Base-by-base conservation (phyloP, 169 alveolate genomes). In the Theileria sp. region DNA sequence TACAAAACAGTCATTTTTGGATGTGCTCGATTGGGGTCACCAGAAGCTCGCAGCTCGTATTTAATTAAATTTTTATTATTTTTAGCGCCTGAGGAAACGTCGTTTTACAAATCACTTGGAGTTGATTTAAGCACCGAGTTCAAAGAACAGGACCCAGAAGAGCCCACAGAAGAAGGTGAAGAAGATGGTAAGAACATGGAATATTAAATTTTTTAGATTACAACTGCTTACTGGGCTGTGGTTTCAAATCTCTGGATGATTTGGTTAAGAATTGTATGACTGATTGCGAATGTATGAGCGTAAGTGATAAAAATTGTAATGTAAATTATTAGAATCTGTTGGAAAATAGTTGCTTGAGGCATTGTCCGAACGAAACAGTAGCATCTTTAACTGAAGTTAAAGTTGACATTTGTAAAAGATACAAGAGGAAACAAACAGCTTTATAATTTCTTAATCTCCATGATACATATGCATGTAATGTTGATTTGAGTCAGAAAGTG, bases 21-120 rank as follows among this genome's bases (percentile, higher is more conserved):
- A 93, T 73, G 89, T 92, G 21, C 72, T 93, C 23, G 96, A 93
- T 54, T 93, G 96, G 96, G 96, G 96, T 28, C 92, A 92, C 83
- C 86, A 93, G 62, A 93, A 93, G 80, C 78, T 90, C 51, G 80
- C 92, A 26, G 94, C 92, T 0, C 62, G 90, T 84, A 23, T 61
- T 51, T 49, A 21, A 50, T 34, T 9, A 71, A 25, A 50, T 51
- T 73, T 61, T 26, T 49, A 79, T 75, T 50, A 60, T 83, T 44
- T 87, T 72, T 66, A 61, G 88, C 71, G 3, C 87, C 90, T 81
- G 88, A 87, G 61, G 89, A 90, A 58, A 79, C 89, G 36, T 75
- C 91, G 19, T 77, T 83, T 21, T 72, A 88, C 86, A 86, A 89
- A 66, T 79, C 94, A 64, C 74, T 89, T 17, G 90, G 90, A 58